Evolutionary conservation across 2,329 filamentous ascomycete genomes (phyloP).

Genomic region (Claviceps paspali): DNA sequence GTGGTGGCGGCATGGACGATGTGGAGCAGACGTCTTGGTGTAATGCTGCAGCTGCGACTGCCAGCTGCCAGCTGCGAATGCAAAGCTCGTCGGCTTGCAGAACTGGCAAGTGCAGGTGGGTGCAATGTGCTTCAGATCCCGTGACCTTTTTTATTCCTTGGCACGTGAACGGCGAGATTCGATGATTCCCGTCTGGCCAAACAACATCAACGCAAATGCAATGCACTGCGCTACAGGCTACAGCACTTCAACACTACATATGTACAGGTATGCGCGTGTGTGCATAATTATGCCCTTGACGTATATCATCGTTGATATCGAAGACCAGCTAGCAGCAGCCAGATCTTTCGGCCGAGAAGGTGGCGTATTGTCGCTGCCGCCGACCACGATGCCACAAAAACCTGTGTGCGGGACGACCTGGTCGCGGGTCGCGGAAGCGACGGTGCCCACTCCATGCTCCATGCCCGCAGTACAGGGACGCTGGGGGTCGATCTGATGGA

Average conservation of each 20-base stretch:
- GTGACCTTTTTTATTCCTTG: not conserved
- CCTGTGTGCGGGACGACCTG: not conserved
- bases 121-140: not conserved
- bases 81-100: not conserved
- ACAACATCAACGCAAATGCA: not conserved
- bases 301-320: not conserved
- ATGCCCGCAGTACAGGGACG: not conserved
- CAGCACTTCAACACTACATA: not conserved
- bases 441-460: no score
- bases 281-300: not conserved
- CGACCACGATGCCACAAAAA: not conserved
- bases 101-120: not conserved
- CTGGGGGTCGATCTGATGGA: not conserved
- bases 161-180: not conserved
- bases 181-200: not conserved
- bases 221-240: not conserved
- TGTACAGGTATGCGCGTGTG: no score
- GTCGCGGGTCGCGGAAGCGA: not conserved
- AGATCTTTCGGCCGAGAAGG: slow-evolving; percentile 1
- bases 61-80: not conserved
- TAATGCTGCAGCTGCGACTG: not conserved
- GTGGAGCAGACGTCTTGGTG: not conserved
- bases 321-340: no score
- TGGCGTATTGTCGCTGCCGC: not conserved
- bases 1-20: not conserved